Base-by-base conservation (phyloP, 1,139 yeast genomes). In the Yamadazyma diddensiae region DNA sequence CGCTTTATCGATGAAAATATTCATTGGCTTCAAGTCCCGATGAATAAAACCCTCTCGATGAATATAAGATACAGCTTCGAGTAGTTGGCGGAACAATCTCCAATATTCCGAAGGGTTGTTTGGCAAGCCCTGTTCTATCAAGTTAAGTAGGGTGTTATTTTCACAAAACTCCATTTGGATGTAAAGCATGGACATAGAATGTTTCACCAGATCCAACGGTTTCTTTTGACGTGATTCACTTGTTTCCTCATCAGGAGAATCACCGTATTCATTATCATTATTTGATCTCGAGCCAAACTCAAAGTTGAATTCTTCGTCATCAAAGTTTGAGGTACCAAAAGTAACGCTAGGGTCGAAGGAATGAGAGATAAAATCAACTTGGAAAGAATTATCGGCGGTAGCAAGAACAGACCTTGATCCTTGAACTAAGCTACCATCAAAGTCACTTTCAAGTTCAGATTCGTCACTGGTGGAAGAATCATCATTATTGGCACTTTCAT, bases 111-210 rank as follows among this genome's bases (percentile, higher is more conserved):
- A 82, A 0, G 85, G 67, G 34, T 84, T 77, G 7, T 65, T 65
- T 5, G 82, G 84, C n/a, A 90, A 65, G 0, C 88, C 90, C 42
- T 83, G 94, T 29, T 76, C 77, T 26, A 94, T 92, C 41, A 92
- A 64, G 55, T 92, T 95, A 30, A 77, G 73, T 23, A 94, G 60
- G 0, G 98, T 92, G 39, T 86, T 86, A 50, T 92, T 92, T 49
- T 94, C 98, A 60, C 98, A 94, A 52, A 92, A 94, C 55, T 94
- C 98, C 99, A 94, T 94, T 52, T 94, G 98, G 42, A 94, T 92
- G 52, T 66, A 69, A 66, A 94, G 41, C 71, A 66, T 26, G 73
- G 90, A 60, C 76, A 38, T 24, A 11, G 19, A 21, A 18, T 36
- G 28, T 11, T 26, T 31, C 11, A 5, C 8, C 21, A 24, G 6